A percentile compares a stretch with the other conserved stretches of the same genome.
Evolutionary conservation across 768 basidiomycete species (phyloP).

Genomic region (Kwoniella dejecticola): DNA sequence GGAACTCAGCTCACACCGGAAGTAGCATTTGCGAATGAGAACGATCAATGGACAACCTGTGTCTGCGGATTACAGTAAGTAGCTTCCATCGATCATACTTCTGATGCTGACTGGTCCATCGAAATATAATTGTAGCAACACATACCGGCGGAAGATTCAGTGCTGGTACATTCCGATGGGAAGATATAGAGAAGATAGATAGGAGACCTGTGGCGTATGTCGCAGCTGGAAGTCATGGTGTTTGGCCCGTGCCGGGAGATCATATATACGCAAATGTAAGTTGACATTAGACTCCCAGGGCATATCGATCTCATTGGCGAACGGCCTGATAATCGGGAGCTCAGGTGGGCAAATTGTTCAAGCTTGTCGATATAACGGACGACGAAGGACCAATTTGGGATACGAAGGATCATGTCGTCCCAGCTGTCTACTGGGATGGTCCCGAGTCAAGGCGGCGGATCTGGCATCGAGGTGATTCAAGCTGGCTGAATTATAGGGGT

Average conservation of each 20-base stretch:
- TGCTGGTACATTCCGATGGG: conserved; percentile 44
- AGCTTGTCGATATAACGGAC: conserved; percentile 43
- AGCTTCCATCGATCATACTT: neutral
- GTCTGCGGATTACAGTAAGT: conserved; percentile 45
- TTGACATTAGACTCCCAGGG: neutral
- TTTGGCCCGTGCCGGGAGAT: conserved; percentile 44
- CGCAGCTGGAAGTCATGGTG: conserved; percentile 49
- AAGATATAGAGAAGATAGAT: conserved; percentile 38
- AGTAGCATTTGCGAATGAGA: conserved; percentile 34
- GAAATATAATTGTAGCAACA: conserved; percentile 20
- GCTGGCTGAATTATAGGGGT: conserved; percentile 47
- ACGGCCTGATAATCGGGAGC: neutral
- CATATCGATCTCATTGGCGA: neutral
- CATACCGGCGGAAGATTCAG: conserved; percentile 36
- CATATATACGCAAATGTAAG: conserved; percentile 46
- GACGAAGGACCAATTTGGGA: conserved; percentile 48
- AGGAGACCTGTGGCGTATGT: conserved; percentile 42
- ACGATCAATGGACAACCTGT: conserved; percentile 40
- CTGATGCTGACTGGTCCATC: neutral
- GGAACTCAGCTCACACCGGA: neutral
- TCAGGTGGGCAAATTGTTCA: conserved; percentile 41
- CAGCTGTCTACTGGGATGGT: conserved; percentile 40
- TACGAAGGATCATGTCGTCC: conserved; percentile 35
- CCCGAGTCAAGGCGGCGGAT: conserved; percentile 16
- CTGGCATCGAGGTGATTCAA: conserved; percentile 20